Conservation (phyloP, 2,329 filamentous ascomycete genomes). For the Pseudocercospora cruenta region DNA sequence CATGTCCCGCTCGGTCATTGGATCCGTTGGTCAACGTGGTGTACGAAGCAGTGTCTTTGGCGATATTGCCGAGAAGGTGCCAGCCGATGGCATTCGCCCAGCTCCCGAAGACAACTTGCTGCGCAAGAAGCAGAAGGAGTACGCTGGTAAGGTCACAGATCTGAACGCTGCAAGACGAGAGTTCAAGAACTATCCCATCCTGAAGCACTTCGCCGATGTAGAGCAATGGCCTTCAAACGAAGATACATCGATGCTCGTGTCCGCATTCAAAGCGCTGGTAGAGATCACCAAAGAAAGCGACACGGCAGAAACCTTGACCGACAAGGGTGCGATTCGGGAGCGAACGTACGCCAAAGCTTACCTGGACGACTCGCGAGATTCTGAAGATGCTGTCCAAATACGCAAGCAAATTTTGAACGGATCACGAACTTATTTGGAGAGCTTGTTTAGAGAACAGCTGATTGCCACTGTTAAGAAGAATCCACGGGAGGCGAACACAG, state of each 20-base stretch:
- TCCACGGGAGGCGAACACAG: conserved; percentile 84
- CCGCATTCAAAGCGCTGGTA: conserved; percentile 81
- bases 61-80: conserved; percentile 52
- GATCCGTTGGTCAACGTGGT: conserved; percentile 67
- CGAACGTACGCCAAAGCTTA: conserved; percentile 78
- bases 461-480: conserved; percentile 79
- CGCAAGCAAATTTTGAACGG: conserved; percentile 80
- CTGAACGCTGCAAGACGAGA: conserved; percentile 75
- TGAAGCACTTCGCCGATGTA: conserved; percentile 75
- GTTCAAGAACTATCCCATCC: conserved; percentile 70
- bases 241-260: conserved; percentile 65
- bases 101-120: conserved; percentile 74
- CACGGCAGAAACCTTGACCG: conserved; percentile 60
- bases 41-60: conserved; percentile 41
- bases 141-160: conserved; percentile 76
- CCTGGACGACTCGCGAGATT: conserved; percentile 72
- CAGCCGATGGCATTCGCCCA: conserved; percentile 47
- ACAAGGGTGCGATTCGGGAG: conserved; percentile 70
- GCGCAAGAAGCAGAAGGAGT: conserved; percentile 81
- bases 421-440: conserved; percentile 78
- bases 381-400: conserved; percentile 65
- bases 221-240: conserved; percentile 71
- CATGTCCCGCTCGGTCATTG: conserved; percentile 84
- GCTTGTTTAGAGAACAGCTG: conserved; percentile 76
- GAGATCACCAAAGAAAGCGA: conserved; percentile 75